Evolutionary conservation across 2,329 filamentous ascomycete genomes (phyloP).

Genomic region (Cordyceps pruinosa): DNA sequence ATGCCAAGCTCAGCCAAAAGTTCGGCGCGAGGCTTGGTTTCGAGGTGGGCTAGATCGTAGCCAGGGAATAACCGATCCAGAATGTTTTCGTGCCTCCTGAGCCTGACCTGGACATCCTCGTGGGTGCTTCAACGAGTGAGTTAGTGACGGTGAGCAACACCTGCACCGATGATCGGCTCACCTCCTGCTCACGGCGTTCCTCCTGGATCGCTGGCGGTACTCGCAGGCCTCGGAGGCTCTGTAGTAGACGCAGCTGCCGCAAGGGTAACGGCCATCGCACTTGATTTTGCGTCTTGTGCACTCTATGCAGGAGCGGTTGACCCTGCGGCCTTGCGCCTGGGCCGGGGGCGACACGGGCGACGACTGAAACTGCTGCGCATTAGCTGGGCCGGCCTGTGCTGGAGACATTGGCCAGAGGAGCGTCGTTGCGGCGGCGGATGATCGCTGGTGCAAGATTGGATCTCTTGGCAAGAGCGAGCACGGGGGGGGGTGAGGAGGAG

Average conservation of each 20-base stretch:
- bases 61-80: constrained; percentile 20
- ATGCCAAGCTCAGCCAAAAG: constrained; percentile 15
- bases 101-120: constrained; percentile 20
- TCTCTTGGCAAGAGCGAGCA: background rate
- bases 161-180: background rate
- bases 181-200: constrained; percentile 26
- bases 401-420: background rate
- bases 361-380: background rate
- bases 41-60: constrained; percentile 14
- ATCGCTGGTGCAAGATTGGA: background rate
- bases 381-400: background rate
- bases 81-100: constrained; percentile 19
- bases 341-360: constrained; percentile 6
- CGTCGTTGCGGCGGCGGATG: background rate
- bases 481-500: too few species aligned
- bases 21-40: constrained; percentile 18
- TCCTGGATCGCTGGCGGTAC: constrained; percentile 24
- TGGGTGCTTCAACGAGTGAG: constrained; percentile 16
- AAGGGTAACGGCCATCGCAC: constrained; percentile 33
- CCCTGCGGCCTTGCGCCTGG: background rate
- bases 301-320: constrained; percentile 22
- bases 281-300: constrained; percentile 28
- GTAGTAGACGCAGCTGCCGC: constrained; percentile 32
- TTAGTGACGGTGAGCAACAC: background rate
- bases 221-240: constrained; percentile 20